Evolutionary conservation across 345 rosid species (phyloP), one percentile per base, ranked within the genome.

Genomic region (Citrus glauca): DNA sequence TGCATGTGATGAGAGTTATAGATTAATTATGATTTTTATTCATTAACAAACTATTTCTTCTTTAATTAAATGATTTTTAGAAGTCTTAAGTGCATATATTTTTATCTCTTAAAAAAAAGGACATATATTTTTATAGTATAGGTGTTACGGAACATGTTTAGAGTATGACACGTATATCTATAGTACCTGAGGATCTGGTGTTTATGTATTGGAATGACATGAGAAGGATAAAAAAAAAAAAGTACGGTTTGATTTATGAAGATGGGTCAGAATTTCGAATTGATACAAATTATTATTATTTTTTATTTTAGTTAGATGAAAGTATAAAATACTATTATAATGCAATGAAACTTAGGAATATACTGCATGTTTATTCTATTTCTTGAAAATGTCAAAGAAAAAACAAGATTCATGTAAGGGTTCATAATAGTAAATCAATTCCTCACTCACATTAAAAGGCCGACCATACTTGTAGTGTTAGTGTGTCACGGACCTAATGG

Each of bases 1-100:
- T 95, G 91, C 91, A 87, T 83, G 83, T 48, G 45, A 71, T 75
- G 56, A 24, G n/a, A 22, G 38, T 66, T 40, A 75, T n/a, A 62
- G 32, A 28, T 38, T 38, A 50, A 63, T 14, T 35, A 0, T 13
- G 17, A 13, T 45, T 40, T 42, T 60, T 13, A 11, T 10, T 74
- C 13, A 8, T 38, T 68, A 32, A 50, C 17, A 72, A n/a, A 8
- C 22, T 30, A 62, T 63, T 63, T 2, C 17, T 14, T 30, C 50
- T 45, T 45, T 45, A 3, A 19, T 53, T 5, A 1, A 9, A 16
- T 17, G 57, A 7, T 53, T 9, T 66, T 20, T 33, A 33, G 22
- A 13, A 66, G 69, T 35, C 69, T 19, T 20, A 35, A 37, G 38
- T 33, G 16, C 45, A 32, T 32, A 4, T 32, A 32, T 32, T 32